Evolutionary conservation across 2,329 filamentous ascomycete species (phyloP).

Genomic region (Coleophoma crateriformis): DNA sequence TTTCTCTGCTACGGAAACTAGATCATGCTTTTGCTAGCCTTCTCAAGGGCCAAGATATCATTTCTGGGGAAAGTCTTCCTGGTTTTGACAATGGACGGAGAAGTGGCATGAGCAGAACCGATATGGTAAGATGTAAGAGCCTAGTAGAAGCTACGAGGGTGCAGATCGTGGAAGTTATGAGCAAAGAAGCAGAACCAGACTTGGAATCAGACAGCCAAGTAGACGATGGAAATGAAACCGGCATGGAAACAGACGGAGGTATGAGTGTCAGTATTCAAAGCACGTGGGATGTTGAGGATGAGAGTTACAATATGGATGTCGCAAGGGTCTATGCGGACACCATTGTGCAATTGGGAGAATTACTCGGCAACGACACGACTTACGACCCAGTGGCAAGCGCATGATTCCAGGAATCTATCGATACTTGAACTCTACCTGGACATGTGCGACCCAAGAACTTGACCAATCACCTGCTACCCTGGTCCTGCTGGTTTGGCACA

Average conservation of each 20-base stretch:
- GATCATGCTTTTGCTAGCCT: constrained; percentile 80
- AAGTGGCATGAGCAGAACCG: constrained; percentile 64
- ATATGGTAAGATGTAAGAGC: constrained; percentile 83
- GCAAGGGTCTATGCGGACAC: constrained; percentile 76
- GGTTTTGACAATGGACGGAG: constrained; percentile 60
- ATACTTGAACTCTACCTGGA: background rate
- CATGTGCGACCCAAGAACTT: no score
- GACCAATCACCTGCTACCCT: no score
- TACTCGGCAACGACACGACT: constrained; percentile 37
- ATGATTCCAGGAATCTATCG: background rate
- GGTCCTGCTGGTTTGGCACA: no score
- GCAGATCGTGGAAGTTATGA: constrained; percentile 63
- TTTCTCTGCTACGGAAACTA: constrained; percentile 68
- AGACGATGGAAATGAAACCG: constrained; percentile 30
- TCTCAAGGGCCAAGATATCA: constrained; percentile 59
- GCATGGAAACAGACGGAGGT: constrained; percentile 21
- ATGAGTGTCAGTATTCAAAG: constrained; percentile 26
- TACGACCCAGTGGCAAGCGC: constrained; percentile 6
- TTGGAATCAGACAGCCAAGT: constrained; percentile 28
- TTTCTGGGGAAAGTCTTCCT: constrained; percentile 59
- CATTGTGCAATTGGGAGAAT: constrained; percentile 66
- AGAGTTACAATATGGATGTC: constrained; percentile 63
- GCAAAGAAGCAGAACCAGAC: constrained; percentile 41
- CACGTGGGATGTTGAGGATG: constrained; percentile 34
- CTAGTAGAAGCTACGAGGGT: constrained; percentile 73